Evolutionary conservation across 2,329 filamentous ascomycete genomes (phyloP), one percentile per base, ranked within the genome.

Genomic region (Exophiala xenobiotica): DNA sequence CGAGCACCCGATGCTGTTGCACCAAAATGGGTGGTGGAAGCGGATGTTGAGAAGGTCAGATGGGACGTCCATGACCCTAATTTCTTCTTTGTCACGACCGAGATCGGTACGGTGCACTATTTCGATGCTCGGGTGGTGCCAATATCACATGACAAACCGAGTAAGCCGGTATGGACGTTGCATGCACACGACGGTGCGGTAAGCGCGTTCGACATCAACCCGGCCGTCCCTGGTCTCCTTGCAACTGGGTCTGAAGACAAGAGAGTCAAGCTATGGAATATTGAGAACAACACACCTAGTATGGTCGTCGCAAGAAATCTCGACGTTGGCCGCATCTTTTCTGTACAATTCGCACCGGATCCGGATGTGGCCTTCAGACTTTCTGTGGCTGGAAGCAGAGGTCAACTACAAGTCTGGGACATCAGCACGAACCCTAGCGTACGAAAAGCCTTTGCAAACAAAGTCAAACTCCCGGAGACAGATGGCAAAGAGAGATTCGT

Each of bases 261-360:
- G 76, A 88, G 87, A 4, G 90, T 97, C 63, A 99, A 99, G 78
- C 78, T 99, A 51, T 99, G 93, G 93, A 96, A 96, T 71, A 83
- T 96, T 51, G 81, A 86, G 62, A 71, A 86, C 9, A 81, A 81
- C 33, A 90, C 90, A 2, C 93, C 93, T 1, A 88, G 84, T 54
- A 88, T 99, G 82, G 90, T 99, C 1, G 88, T 95, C 4, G 88
- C 88, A 20, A 85, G 93, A 61, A 92, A 97, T 69, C 76, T 97
- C 39, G 93, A 95, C 48, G 88, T 99, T 14, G 93, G 93, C 54
- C 95, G 92, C 72, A 87, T 99, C 29, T 99, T 99, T 71, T 89
- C 89, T 8, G 87, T 91, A 2, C 81, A 80, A 5, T 99, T 97
- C 69, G 93, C 88, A 3, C 92, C 93, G 1, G 93, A 99, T 67